Percentiles rank a stretch among this genome's conserved stretches.
These are phyloP conservation scores for Phytophthora crassamura DNA, from an alignment of 352 stramenopile species.

Conservation along the genomic window DNA sequence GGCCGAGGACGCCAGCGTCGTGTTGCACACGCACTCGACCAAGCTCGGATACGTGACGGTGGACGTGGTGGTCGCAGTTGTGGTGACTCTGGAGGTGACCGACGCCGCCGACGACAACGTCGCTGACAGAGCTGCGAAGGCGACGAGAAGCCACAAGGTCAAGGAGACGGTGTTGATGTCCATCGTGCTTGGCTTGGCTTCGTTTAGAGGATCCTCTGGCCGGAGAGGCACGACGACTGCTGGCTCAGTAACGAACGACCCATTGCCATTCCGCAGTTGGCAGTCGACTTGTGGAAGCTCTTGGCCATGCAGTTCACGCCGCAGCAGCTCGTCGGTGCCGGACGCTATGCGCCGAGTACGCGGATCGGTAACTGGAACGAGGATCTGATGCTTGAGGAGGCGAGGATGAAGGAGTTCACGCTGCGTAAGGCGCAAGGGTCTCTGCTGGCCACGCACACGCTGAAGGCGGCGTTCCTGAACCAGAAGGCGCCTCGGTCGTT, in stretches of 20 bases:
- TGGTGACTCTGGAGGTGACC: conserved; percentile 17
- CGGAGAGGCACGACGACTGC: conserved; percentile 27
- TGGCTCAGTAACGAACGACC: conserved; percentile 37
- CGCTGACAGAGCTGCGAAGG: background rate
- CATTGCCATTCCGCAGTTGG: conserved; percentile 3
- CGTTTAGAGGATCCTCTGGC: conserved; percentile 15
- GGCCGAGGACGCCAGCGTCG: conserved; percentile 60
- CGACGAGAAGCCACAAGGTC: conserved; percentile 21
- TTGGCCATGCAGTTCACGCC: conserved; percentile 91
- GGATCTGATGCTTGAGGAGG: conserved; percentile 89
- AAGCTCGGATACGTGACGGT: conserved; percentile 63
- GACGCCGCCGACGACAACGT: conserved; percentile 9
- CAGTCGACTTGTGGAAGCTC: background rate
- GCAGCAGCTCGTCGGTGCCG: conserved; percentile 87
- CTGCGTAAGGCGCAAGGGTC: conserved; percentile 84
- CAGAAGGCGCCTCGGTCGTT: conserved; percentile 67
- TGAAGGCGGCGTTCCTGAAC: conserved; percentile 81
- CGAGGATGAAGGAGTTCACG: conserved; percentile 85
- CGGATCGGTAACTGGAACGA: conserved; percentile 93
- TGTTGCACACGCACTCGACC: conserved; percentile 79
- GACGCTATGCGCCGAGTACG: conserved; percentile 78
- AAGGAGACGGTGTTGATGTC: conserved; percentile 18
- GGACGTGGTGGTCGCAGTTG: conserved; percentile 22
- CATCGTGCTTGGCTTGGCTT: conserved; percentile 20
- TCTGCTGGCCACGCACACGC: conserved; percentile 79